A percentile compares a stretch with the other conserved stretches of the same genome.
Conservation (phyloP, 176 grass and related monocot species). For the Oryza longistaminata region DNA sequence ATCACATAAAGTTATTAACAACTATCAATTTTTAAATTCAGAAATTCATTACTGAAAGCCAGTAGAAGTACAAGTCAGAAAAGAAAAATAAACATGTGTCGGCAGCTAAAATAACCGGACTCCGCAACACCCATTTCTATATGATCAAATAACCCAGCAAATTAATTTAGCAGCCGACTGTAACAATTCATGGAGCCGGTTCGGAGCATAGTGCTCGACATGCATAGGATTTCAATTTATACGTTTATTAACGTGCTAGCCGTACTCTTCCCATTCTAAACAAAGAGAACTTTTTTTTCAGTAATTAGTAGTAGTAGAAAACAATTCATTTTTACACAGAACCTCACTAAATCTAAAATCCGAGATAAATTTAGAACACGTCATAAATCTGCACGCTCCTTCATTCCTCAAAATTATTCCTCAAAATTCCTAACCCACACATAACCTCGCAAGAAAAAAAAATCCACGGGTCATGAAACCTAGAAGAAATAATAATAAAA, state of each 20-base stretch:
- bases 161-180: neutral
- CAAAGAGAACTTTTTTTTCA: neutral
- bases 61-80: neutral
- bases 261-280: neutral
- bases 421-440: neutral
- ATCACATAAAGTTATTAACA: neutral
- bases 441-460: neutral
- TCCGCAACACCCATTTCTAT: neutral
- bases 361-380: neutral
- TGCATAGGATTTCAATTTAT: neutral
- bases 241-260: neutral
- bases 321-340: too few species aligned
- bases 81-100: neutral
- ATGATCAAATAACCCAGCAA: neutral
- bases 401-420: neutral
- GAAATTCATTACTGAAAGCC: conserved; percentile 8
- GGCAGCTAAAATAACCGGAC: neutral
- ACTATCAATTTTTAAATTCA: neutral
- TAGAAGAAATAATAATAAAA: neutral
- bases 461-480: neutral
- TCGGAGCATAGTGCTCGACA: conserved; percentile 1
- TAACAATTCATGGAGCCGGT: neutral
- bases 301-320: neutral
- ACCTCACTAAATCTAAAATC: neutral
- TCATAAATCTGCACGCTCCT: neutral